These are phyloP conservation scores for Xylariomycetidae sp. DNA, from an alignment of 2,329 filamentous ascomycete genomes.

Conservation along the genomic window DNA sequence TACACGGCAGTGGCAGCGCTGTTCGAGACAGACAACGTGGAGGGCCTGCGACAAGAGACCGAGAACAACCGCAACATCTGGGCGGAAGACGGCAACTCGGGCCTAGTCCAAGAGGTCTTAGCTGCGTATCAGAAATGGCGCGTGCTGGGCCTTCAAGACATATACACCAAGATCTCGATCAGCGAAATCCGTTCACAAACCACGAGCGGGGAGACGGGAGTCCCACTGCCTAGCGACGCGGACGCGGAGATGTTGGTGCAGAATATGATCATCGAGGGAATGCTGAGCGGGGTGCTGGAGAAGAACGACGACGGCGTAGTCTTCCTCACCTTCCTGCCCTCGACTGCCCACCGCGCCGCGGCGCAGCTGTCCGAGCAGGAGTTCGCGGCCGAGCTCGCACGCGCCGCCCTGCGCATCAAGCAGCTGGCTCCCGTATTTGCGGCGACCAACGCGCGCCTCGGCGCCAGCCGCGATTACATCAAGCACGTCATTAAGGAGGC, in stretches of 20 bases:
- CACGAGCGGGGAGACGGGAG: constrained; percentile 47
- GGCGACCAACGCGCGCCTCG: constrained; percentile 48
- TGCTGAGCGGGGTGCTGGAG: constrained; percentile 48
- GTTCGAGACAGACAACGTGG: constrained; percentile 53
- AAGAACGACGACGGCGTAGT: constrained; percentile 35
- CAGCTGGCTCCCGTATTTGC: constrained; percentile 41
- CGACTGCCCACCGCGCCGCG: too few relatives aligned
- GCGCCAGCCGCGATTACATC: constrained; percentile 51
- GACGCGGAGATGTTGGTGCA: constrained; percentile 42
- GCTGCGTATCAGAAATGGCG: constrained; percentile 69
- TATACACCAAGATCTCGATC: constrained; percentile 59
- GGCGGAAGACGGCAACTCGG: constrained; percentile 65
- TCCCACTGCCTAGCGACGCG: constrained; percentile 33
- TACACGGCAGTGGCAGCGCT: constrained; percentile 66
- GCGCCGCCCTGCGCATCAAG: constrained; percentile 36
- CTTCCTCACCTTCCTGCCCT: constrained; percentile 47
- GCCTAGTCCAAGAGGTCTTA: constrained; percentile 64
- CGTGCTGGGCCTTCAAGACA: constrained; percentile 64
- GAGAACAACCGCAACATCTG: constrained; percentile 54
- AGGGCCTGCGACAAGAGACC: constrained; percentile 57
- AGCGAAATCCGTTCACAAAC: constrained; percentile 46
- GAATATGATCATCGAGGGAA: constrained; percentile 49
- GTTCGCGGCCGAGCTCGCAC: constrained; percentile 42
- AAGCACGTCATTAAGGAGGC: constrained; percentile 40
- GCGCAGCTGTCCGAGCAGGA: constrained; percentile 42